Evolutionary conservation across 73 alveolate genomes (phyloP), one percentile per base, ranked within the genome.

Genomic region (Paramecium tetraurelia): DNA sequence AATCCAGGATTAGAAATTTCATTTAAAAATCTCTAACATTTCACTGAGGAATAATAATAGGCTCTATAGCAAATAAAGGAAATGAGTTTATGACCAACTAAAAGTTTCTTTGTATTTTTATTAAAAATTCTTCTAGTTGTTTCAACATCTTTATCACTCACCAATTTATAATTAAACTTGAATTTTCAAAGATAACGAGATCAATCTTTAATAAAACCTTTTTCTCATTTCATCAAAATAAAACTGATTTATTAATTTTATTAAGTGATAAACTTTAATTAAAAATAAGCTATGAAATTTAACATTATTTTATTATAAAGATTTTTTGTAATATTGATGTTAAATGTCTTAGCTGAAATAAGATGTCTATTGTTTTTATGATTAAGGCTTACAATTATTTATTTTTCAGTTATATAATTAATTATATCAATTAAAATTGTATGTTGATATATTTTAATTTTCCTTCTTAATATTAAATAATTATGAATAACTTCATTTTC

Each of bases 1-100:
- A 80, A 80, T 63, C 90, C 90, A 4, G 90, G 90, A 80, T 80
- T 80, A 31, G 90, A 80, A 48, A 46, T 80, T 18, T 80, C 90
- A 80, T 80, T 80, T 24, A 80, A 80, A 63, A 48, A 80, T 46
- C 57, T 80, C 48, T 41, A 80, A 12, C 48, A 48, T 80, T 80
- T 63, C 29, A 63, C 50, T 31, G 84, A 63, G 12, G 46, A 53
- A 22, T 16, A 63, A 63, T 63, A 63, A 63, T 27, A 63, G 31
- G 48, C 8, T 0, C 46, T 11, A 33, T 10, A 63, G n/a, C 24
- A 63, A 33, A 22, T 63, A 27, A 63, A 63, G 48, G 84, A 63
- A 63, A 63, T 63, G 84, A 63, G 2, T 53, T 63, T 63, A 63
- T 22, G 9, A 63, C 21, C 6, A 63, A 22, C 84, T 63, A 12